A percentile compares a stretch with the other conserved stretches of the same genome.
These are phyloP conservation scores for Stephanocyclus meneghinianus DNA, from an alignment of 352 stramenopile genomes.

Conservation along the genomic window DNA sequence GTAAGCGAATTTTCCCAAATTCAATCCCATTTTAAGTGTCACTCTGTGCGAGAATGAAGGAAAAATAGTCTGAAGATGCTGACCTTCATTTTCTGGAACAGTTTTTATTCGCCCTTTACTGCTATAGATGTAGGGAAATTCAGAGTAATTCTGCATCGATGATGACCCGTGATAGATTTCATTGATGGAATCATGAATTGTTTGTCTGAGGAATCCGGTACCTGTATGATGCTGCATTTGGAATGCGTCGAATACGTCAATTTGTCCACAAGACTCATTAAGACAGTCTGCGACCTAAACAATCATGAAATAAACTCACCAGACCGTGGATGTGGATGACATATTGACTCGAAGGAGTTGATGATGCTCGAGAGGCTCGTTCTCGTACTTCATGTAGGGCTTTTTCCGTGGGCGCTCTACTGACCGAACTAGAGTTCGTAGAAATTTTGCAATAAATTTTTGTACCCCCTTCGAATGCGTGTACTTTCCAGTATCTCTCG, in stretches of 20 bases:
- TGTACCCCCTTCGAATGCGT: background rate
- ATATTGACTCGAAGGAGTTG: constrained; percentile 5
- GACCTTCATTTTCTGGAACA: constrained; percentile 22
- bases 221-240: constrained; percentile 16
- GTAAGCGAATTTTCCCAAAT: constrained; percentile 7
- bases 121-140: background rate
- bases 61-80: constrained; percentile 21
- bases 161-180: background rate
- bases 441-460: constrained; percentile 12
- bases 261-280: background rate
- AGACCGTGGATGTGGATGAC: constrained; percentile 22
- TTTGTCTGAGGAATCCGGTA: constrained; percentile 9
- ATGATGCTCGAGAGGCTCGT: background rate
- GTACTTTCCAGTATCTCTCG: constrained; percentile 3
- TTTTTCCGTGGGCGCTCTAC: background rate
- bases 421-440: background rate
- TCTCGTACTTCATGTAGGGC: background rate
- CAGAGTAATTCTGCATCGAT: constrained; percentile 15
- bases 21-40: background rate
- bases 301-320: background rate
- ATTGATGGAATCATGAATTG: constrained; percentile 13
- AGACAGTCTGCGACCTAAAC: background rate
- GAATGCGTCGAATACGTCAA: no score
- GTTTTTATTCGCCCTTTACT: background rate
- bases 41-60: constrained; percentile 8